Evolutionary conservation across 768 basidiomycete species (phyloP), one percentile per base, ranked within the genome.

Genomic region (Boletus rubropictus): DNA sequence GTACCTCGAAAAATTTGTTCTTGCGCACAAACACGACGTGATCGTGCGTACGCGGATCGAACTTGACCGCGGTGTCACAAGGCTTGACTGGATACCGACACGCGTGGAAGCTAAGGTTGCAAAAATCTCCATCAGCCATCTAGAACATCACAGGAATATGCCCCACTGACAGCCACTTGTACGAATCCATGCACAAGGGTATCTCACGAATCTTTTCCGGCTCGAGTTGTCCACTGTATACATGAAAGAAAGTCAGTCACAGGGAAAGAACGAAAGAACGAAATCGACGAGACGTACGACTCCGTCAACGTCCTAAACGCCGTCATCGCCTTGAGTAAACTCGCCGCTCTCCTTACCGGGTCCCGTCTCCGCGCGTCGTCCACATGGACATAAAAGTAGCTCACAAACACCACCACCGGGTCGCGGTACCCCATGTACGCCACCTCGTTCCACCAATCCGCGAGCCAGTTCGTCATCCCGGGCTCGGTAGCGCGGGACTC

Each of bases 381-480:
- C 37, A 82, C 64, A 65, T 98, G 94, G 8, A 93, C 78, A 64
- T 89, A 99, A 71, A 86, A 98, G 72, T 99, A 99, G 76, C 85
- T 91, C 58, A 94, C 91, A 54, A 82, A 87, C 12, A 94, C 87
- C 25, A 94, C 85, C 39, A 96, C 89, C 2, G 93, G 83, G 57
- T 95, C 94, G 39, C 89, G 78, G 61, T 89, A 89, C 6, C 72
- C 84, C 85, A 90, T 84, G 63, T 88, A 89, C 15, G 94, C 94
- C 5, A 66, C 79, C 29, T 96, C 90, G 68, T 98, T 94, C 95
- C 95, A 99, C 96, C 96, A 99, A 42, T 95, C 91, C 39, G 79
- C 77, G n/a, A 99, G 75, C 96, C 96, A 99, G 71, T 77, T 93
- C 57, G 71, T 72, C 43, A 70, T 65, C 15, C 67, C 65, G 1